Conservation (phyloP, 208 protist species). For the Crithidia acanthocephali region DNA sequence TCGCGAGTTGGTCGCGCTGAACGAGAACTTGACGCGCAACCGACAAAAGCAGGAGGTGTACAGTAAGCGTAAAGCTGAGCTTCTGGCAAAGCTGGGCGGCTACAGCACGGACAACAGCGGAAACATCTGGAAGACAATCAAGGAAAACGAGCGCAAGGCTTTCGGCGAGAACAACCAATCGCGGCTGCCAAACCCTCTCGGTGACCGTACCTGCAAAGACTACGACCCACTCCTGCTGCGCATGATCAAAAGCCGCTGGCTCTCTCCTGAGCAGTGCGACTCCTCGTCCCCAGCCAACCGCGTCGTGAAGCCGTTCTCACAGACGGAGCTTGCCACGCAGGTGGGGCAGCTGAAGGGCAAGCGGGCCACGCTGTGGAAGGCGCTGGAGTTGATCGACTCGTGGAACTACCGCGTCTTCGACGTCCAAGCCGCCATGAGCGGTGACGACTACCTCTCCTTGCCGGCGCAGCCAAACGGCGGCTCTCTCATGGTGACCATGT, state of each 20-base stretch:
- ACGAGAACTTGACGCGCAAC: conserved; percentile 67
- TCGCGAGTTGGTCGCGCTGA: conserved; percentile 66
- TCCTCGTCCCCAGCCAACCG: conserved; percentile 45
- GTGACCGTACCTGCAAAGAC: conserved; percentile 73
- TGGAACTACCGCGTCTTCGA: conserved; percentile 92
- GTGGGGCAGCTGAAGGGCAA: conserved; percentile 44
- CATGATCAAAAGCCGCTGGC: conserved; percentile 87
- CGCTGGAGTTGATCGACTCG: conserved; percentile 75
- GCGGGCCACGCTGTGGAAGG: conserved; percentile 60
- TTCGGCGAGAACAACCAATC: conserved; percentile 28
- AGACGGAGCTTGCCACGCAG: conserved; percentile 46
- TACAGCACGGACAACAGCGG: conserved; percentile 36
- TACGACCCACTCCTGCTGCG: conserved; percentile 77
- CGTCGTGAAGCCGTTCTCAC: conserved; percentile 75
- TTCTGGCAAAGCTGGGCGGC: conserved; percentile 48
- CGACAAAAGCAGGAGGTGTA: conserved; percentile 52
- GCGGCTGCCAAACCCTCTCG: conserved; percentile 65
- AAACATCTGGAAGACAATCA: conserved; percentile 48
- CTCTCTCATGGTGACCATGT: conserved; percentile 88
- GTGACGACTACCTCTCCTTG: conserved; percentile 76
- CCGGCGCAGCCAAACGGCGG: conserved; percentile 64
- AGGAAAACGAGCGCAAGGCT: conserved; percentile 40
- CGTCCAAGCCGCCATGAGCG: conserved; percentile 75
- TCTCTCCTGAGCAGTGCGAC: conserved; percentile 53
- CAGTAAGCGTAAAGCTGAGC: conserved; percentile 63